Evolutionary conservation across 495 filamentous ascomycete species (phyloP), one percentile per base, ranked within the genome.

Genomic region (Talaromyces proteolyticus): DNA sequence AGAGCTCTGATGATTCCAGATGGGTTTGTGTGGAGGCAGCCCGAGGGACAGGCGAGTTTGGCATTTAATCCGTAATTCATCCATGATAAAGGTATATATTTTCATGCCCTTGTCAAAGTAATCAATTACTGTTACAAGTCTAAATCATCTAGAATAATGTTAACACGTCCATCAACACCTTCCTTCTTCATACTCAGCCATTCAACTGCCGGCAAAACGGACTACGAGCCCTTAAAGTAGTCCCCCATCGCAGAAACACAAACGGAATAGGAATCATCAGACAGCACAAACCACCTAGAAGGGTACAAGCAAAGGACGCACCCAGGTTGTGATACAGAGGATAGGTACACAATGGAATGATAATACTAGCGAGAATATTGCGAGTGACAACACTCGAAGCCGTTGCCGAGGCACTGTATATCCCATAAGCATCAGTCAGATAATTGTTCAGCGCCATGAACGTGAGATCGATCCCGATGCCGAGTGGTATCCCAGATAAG

Each of bases 381-480:
- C 87, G 72, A 29, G 75, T 64, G 43, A 77, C 79, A 0, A 76
- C 77, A 1, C 81, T 76, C 0, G 84, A 84, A 0, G 87, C 85
- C 57, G 86, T 71, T 1, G 86, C 87, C 16, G 72, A 79, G 3
- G 87, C 87, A 2, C 86, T 69, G 37, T 82, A 89, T 45, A 86
- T 78, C 47, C 79, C 77, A 63, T 91, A 90, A 11, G 86, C 86
- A 57, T 91, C 87, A 10, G 85, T 83, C 34, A 90, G 70, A 51
- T 90, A 91, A 54, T 88, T 91, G 11, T 89, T 65, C 22, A 86
- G 75, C 0, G 82, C 79, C 40, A 84, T 81, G 61, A 87, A 88
- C n/a, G 81, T 78, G 16, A 80, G 66, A 6, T 80, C 66, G 60
- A 85, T 89, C 5, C 83, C 86, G 25, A 82, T 67, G n/a, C 87